phyloP scores from a whole-genome alignment of 1,284 basidiomycete species.

The Inonotus hispidus region DNA sequence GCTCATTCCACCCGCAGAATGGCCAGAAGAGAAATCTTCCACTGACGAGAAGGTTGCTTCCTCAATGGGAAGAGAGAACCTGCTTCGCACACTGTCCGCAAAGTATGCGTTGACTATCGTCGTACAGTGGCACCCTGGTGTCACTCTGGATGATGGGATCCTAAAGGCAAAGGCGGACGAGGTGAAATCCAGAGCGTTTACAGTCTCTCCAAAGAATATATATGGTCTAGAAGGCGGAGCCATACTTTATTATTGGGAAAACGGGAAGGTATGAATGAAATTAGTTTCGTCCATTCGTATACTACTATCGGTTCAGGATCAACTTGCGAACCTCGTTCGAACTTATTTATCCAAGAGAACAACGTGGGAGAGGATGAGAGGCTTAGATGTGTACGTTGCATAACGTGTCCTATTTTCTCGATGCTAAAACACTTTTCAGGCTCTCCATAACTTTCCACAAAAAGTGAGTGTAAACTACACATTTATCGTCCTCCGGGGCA shows the following conservation, averaged over 20 bases:
- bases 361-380: neutral
- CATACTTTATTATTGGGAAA: neutral
- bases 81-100: neutral
- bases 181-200: neutral
- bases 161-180: neutral
- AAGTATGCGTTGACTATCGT: neutral
- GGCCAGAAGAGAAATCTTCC: neutral
- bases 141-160: neutral
- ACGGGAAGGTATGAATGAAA: neutral
- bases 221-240: neutral
- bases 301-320: neutral
- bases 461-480: neutral
- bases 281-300: neutral
- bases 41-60: neutral
- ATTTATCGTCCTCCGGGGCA: neutral
- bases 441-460: conserved; percentile 4
- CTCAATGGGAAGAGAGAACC: neutral
- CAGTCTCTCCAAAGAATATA: neutral
- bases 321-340: neutral
- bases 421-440: neutral
- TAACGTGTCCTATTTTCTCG: neutral
- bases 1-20: too few relatives aligned
- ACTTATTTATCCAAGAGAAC: neutral
- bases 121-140: neutral
- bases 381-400: neutral